Evolutionary conservation across 108 stramenopile species (phyloP).

Genomic region (Pseudonitzschia delicatissima): DNA sequence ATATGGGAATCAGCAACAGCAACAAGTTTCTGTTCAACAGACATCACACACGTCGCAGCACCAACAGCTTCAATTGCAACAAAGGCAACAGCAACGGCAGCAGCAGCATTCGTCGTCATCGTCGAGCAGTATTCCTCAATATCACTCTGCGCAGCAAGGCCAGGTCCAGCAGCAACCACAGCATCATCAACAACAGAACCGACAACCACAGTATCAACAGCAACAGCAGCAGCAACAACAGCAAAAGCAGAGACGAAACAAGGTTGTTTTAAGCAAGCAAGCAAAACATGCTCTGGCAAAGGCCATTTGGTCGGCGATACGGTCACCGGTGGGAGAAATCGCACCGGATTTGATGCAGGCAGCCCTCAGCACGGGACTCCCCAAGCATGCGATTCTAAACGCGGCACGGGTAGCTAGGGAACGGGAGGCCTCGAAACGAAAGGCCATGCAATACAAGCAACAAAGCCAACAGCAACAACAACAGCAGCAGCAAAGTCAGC

Average conservation of each 20-base stretch:
- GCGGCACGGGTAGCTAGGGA: slow-evolving; percentile 75
- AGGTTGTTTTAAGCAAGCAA: slow-evolving; percentile 58
- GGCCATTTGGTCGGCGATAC: slow-evolving; percentile 80
- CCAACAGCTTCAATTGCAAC: slow-evolving; percentile 4
- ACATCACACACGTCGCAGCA: background rate
- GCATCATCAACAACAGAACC: slow-evolving; percentile 28
- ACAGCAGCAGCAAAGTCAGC: slow-evolving; percentile 15
- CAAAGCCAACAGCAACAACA: slow-evolving; percentile 23
- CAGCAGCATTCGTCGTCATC: background rate
- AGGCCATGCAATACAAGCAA: slow-evolving; percentile 37
- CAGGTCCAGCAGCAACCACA: slow-evolving; percentile 3
- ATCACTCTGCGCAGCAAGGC: slow-evolving; percentile 15
- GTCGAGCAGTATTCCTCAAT: background rate
- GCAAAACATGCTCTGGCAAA: slow-evolving; percentile 70
- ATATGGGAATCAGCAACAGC: background rate
- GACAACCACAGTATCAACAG: slow-evolving; percentile 16
- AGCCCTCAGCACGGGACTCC: slow-evolving; percentile 69
- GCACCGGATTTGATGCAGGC: slow-evolving; percentile 57
- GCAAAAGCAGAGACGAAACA: slow-evolving; percentile 13
- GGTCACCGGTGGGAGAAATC: slow-evolving; percentile 60
- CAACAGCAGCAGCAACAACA: slow-evolving; percentile 14
- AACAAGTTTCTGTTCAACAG: background rate
- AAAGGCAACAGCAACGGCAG: slow-evolving; percentile 7
- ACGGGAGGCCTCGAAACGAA: slow-evolving; percentile 51
- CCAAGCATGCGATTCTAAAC: slow-evolving; percentile 75